Conservation (phyloP, 495 filamentous ascomycete species). For the Bombardia bombarda region DNA sequence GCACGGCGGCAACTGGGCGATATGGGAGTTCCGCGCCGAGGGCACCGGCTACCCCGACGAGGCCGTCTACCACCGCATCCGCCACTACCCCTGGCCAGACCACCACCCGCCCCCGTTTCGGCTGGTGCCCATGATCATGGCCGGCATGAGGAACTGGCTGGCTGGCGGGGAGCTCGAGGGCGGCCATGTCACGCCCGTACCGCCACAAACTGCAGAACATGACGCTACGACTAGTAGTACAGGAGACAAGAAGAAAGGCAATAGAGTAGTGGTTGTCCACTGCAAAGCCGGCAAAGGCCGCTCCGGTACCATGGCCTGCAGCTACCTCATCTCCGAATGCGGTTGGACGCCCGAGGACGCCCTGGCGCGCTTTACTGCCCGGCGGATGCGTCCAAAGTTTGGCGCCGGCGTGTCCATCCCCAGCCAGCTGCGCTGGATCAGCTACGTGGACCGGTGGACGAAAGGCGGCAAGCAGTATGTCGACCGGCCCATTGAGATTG, state of each 20-base stretch:
- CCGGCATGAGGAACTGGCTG: slow-evolving; percentile 83
- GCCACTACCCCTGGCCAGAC: slow-evolving; percentile 93
- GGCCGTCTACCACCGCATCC: slow-evolving; percentile 74
- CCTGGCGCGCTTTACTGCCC: slow-evolving; percentile 71
- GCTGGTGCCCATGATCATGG: slow-evolving; percentile 80
- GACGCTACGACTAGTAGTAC: too few species aligned
- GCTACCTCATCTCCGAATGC: slow-evolving; percentile 83
- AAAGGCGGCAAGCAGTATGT: slow-evolving; percentile 65
- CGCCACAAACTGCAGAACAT: slow-evolving; percentile 16
- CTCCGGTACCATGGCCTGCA: slow-evolving; percentile 80
- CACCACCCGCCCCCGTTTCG: slow-evolving; percentile 94
- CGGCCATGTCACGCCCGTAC: slow-evolving; percentile 4
- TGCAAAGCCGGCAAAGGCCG: slow-evolving; percentile 96
- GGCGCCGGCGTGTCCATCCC: slow-evolving; percentile 89
- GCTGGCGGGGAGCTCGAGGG: slow-evolving; percentile 40
- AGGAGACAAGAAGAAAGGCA: slow-evolving; percentile 15
- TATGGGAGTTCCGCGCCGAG: slow-evolving; percentile 96
- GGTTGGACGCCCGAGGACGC: slow-evolving; percentile 78
- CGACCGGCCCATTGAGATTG: slow-evolving; percentile 73
- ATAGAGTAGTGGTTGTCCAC: slow-evolving; percentile 80
- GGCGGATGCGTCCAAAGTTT: slow-evolving; percentile 82
- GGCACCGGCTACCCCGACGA: slow-evolving; percentile 90
- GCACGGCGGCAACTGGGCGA: slow-evolving; percentile 77
- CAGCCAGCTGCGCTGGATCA: slow-evolving; percentile 78
- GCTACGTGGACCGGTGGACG: slow-evolving; percentile 87